Evolutionary conservation across 805 yeast genomes (phyloP).

Genomic region (Torulaspora quercuum): DNA sequence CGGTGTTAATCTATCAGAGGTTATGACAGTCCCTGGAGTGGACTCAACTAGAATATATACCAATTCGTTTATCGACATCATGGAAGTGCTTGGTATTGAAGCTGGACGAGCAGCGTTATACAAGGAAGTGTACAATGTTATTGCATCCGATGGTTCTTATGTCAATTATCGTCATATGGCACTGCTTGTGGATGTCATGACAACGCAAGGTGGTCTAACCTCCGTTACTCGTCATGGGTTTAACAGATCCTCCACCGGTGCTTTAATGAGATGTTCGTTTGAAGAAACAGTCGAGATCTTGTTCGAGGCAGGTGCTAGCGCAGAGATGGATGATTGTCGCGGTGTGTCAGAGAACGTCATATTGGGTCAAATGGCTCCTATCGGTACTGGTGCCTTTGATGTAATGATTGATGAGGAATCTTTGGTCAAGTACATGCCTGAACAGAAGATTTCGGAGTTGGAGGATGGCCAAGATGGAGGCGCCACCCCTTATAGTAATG

Average conservation of each 20-base stretch:
- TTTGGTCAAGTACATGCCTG: conserved; percentile 53
- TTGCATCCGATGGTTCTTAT: conserved; percentile 99
- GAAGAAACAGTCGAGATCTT: conserved; percentile 98
- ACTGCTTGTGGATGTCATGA: conserved; percentile 94
- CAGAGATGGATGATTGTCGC: conserved; percentile 95
- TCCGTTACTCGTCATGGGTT: conserved; percentile 99
- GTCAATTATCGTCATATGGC: conserved; percentile 99
- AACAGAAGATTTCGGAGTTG: conserved; percentile 39
- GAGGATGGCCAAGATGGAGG: conserved; percentile 65
- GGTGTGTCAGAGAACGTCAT: conserved; percentile 98
- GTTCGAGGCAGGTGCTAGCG: conserved; percentile 97
- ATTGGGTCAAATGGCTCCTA: conserved; percentile 97
- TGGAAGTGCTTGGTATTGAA: conserved; percentile 95
- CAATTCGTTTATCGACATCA: conserved; percentile 92
- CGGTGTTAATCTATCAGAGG: conserved; percentile 94
- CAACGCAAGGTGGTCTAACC: conserved; percentile 96
- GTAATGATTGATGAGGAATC: conserved; percentile 90
- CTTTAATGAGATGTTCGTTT: conserved; percentile 97
- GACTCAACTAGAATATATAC: conserved; percentile 89
- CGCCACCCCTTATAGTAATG: conserved; percentile 83
- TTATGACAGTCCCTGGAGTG: conserved; percentile 92
- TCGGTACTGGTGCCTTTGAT: conserved; percentile 98
- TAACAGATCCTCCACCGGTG: conserved; percentile 98
- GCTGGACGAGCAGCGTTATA: conserved; percentile 94
- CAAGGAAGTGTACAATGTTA: conserved; percentile 92